Percentiles rank a stretch among this genome's conserved stretches.
These are phyloP conservation scores for Talaromyces stipitatus DNA, from an alignment of 495 filamentous ascomycete genomes.

Conservation along the genomic window DNA sequence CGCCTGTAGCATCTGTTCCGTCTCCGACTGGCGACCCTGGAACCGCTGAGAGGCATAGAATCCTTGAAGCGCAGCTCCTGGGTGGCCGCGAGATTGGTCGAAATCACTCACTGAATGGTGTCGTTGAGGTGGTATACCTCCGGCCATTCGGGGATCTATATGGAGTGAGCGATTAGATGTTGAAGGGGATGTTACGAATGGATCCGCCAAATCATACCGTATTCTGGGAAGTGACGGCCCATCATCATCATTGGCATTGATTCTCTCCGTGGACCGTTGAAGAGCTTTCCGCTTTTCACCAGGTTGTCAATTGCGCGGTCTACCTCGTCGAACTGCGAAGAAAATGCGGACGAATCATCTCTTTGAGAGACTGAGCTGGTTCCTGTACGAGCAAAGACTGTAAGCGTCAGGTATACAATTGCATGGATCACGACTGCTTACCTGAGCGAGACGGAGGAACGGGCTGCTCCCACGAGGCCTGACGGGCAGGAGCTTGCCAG, in stretches of 20 bases:
- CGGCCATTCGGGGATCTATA: slow-evolving; percentile 43
- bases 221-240: slow-evolving; percentile 53
- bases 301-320: slow-evolving; percentile 94
- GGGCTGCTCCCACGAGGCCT: slow-evolving; percentile 75
- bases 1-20: slow-evolving; percentile 97
- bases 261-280: slow-evolving; percentile 73
- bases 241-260: slow-evolving; percentile 65
- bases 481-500: slow-evolving; percentile 63
- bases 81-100: slow-evolving; percentile 64
- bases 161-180: neutral
- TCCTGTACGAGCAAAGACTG: slow-evolving; percentile 39
- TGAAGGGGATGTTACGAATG: neutral
- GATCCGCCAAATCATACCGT: slow-evolving; percentile 33
- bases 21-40: slow-evolving; percentile 86
- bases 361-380: slow-evolving; percentile 69
- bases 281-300: slow-evolving; percentile 91
- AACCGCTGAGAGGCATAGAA: slow-evolving; percentile 94
- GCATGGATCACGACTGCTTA: slow-evolving; percentile 28
- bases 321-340: slow-evolving; percentile 92
- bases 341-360: slow-evolving; percentile 74
- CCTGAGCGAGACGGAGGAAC: slow-evolving; percentile 83
- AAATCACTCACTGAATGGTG: slow-evolving; percentile 87
- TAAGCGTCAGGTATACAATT: slow-evolving; percentile 17
- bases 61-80: slow-evolving; percentile 75
- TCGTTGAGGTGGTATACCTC: slow-evolving; percentile 40